Evolutionary conservation across 306 rosid species (phyloP).

Genomic region (Pyrus communis): DNA sequence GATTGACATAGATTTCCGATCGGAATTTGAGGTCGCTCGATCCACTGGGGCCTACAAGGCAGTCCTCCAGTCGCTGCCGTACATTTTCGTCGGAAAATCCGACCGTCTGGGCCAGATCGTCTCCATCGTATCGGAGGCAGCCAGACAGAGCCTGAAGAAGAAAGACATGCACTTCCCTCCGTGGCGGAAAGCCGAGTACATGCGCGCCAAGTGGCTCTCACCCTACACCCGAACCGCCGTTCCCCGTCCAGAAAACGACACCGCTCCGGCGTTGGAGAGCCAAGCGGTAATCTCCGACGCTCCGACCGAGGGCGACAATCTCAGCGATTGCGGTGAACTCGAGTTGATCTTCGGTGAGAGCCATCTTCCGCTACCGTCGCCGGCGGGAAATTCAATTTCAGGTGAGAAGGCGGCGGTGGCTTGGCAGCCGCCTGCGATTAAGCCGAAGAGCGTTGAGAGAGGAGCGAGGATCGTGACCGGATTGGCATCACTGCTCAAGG

Average conservation of each 20-base stretch:
- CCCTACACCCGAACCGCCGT: slow-evolving; percentile 33
- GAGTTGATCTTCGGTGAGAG: slow-evolving; percentile 63
- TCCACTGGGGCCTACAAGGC: slow-evolving; percentile 76
- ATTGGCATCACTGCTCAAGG: slow-evolving; percentile 77
- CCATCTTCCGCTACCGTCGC: background rate
- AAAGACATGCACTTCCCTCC: slow-evolving; percentile 98
- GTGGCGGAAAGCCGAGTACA: slow-evolving; percentile 90
- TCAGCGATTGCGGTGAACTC: slow-evolving; percentile 54
- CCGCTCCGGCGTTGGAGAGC: background rate
- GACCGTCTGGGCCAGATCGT: slow-evolving; percentile 79
- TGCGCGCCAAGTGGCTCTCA: slow-evolving; percentile 91
- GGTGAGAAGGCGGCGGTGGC: slow-evolving; percentile 15
- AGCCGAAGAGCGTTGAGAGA: slow-evolving; percentile 68
- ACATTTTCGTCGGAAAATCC: slow-evolving; percentile 72
- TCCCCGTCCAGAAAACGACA: slow-evolving; percentile 5
- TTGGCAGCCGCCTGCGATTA: slow-evolving; percentile 89
- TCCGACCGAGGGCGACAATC: slow-evolving; percentile 3
- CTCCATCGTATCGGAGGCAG: slow-evolving; percentile 70
- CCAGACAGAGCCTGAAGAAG: slow-evolving; percentile 83
- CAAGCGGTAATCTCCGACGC: background rate
- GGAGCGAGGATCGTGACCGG: slow-evolving; percentile 82
- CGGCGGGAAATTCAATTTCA: background rate
- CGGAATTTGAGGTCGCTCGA: slow-evolving; percentile 95
- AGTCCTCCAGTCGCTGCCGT: slow-evolving; percentile 75
- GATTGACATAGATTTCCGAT: slow-evolving; percentile 80